Percentiles rank a stretch among this genome's conserved stretches.
Evolutionary conservation across 805 yeast genomes (phyloP).

Genomic region (Zygoascus flipseniorum): DNA sequence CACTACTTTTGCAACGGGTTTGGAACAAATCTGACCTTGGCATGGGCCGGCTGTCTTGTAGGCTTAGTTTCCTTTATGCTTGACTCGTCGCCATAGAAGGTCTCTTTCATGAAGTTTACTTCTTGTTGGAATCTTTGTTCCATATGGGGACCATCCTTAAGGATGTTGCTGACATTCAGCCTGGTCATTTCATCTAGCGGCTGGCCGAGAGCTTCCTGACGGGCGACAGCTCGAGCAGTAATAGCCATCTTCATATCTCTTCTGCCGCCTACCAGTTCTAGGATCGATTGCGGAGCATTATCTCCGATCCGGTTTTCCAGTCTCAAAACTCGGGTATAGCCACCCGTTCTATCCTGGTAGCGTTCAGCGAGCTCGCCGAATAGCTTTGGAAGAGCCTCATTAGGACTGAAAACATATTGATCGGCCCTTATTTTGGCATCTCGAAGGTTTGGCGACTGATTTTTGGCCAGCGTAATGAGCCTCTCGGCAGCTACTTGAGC

Average conservation of each 20-base stretch:
- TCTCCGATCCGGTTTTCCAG: slow-evolving; percentile 85
- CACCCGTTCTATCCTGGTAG: slow-evolving; percentile 57
- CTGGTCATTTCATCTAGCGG: slow-evolving; percentile 46
- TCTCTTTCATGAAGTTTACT: slow-evolving; percentile 48
- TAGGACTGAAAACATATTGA: slow-evolving; percentile 40
- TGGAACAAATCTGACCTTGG: slow-evolving; percentile 11
- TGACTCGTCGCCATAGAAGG: slow-evolving; percentile 30
- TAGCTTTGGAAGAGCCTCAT: slow-evolving; percentile 52
- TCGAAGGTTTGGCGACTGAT: slow-evolving; percentile 16
- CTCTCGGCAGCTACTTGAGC: slow-evolving; percentile 57
- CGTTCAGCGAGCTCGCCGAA: slow-evolving; percentile 56
- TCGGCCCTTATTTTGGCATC: slow-evolving; percentile 26
- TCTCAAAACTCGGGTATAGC: slow-evolving; percentile 77
- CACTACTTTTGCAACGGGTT: slow-evolving; percentile 11
- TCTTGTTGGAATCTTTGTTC: slow-evolving; percentile 45
- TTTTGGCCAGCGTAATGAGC: slow-evolving; percentile 52
- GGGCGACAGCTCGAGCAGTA: slow-evolving; percentile 77
- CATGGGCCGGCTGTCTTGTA: slow-evolving; percentile 2
- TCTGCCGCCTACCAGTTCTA: slow-evolving; percentile 75
- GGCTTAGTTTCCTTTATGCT: slow-evolving; percentile 6
- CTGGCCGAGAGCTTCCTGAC: slow-evolving; percentile 56
- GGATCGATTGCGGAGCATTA: slow-evolving; percentile 78
- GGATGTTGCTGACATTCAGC: slow-evolving; percentile 47
- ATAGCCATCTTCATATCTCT: slow-evolving; percentile 69
- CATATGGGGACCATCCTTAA: slow-evolving; percentile 41